Evolutionary conservation across 169 alveolate species (phyloP), one percentile per base, ranked within the genome.

Genomic region (Plasmodium fragile): DNA sequence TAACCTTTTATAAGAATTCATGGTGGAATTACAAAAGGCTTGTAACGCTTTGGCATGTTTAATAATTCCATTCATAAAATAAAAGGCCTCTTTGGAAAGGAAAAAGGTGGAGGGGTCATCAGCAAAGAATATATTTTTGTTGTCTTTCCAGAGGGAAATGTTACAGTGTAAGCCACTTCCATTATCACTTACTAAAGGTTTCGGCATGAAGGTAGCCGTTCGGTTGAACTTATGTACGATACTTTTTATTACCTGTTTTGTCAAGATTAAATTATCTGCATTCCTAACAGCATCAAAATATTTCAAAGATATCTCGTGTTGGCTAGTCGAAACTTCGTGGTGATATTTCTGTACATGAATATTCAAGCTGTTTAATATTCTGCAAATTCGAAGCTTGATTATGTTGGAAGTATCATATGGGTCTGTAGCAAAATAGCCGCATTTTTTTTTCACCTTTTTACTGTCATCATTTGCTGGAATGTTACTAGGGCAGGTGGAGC

Each of bases 201-300:
- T 96, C 30, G 98, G 97, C 97, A 97, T 95, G 92, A 97, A 97
- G 3, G 98, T 95, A 65, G 97, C 97, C 7, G 98, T 92, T 59
- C 94, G 92, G 77, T 95, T 96, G 28, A 90, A 81, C 36, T 73
- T 65, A 78, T 95, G 95, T 22, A 97, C 97, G 22, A 80, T 81
- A 34, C 82, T 96, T 95, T 95, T 95, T 25, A 96, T 92, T 10
- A 96, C 81, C 80, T 96, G 97, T 79, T 96, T 96, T 25, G 92
- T 69, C 34, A 93, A 65, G 89, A 94, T 72, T 78, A 96, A 78
- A 52, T 71, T 84, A 92, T 96, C 97, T 65, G 97, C 97, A 16
- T 95, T 92, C 7, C 34, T 52, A 41, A 96, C 16, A 25, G 95
- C 89, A n/a, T 95, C 81, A 39, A 92, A 89, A 70, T 92, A 95